These are phyloP conservation scores for Hemileccinum rubropunctum DNA, from an alignment of 768 basidiomycete species.

Conservation along the genomic window DNA sequence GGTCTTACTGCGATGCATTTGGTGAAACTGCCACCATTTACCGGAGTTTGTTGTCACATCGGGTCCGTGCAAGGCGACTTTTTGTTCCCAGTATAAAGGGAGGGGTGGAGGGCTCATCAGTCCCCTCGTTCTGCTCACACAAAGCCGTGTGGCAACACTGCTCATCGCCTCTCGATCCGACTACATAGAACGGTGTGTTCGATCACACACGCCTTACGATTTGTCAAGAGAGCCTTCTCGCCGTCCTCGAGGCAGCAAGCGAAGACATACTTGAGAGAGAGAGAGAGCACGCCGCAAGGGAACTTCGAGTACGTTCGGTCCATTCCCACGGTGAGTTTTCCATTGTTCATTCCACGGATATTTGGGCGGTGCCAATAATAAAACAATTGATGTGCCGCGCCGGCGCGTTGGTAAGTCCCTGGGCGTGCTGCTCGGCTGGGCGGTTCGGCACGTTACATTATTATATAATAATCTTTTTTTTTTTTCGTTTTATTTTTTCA, in stretches of 20 bases:
- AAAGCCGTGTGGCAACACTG: conserved; percentile 11
- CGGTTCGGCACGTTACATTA: conserved; percentile 23
- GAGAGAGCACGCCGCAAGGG: too few species aligned
- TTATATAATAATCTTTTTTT: not conserved
- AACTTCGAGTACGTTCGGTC: too few species aligned
- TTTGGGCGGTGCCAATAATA: conserved; percentile 30
- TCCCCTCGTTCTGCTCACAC: not conserved
- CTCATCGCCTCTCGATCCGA: conserved; percentile 10
- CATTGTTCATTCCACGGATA: conserved; percentile 28
- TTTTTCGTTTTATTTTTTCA: not conserved
- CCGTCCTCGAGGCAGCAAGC: conserved; percentile 35
- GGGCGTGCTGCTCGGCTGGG: conserved; percentile 23
- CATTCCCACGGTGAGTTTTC: conserved; percentile 33
- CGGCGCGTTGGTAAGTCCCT: conserved; percentile 21
- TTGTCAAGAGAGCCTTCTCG: conserved; percentile 23
- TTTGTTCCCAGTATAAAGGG: conserved; percentile 27
- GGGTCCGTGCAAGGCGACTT: conserved; percentile 6
- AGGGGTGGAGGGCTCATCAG: conserved; percentile 2
- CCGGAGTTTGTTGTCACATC: conserved; percentile 16
- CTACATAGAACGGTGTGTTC: conserved; percentile 11
- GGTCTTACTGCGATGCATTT: conserved; percentile 1
- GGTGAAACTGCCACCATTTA: conserved; percentile 11
- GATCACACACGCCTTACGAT: conserved; percentile 23
- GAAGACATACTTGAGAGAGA: too few species aligned
- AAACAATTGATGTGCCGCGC: conserved; percentile 24